Conservation (phyloP, 2,329 filamentous ascomycete genomes). For the Alternaria arbusti region DNA sequence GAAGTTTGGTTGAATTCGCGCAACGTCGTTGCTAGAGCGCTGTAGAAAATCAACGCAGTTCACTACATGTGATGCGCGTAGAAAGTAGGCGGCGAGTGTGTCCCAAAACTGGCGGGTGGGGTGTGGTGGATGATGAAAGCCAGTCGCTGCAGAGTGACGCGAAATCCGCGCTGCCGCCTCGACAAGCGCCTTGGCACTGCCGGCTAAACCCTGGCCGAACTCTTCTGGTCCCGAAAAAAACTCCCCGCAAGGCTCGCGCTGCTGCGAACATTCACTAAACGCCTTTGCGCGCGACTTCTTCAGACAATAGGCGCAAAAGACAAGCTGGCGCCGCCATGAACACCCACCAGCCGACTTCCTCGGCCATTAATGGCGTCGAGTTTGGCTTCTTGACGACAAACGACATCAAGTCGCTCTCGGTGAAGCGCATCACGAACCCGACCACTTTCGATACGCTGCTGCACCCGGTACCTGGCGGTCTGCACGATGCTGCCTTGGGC, state of each 20-base stretch:
- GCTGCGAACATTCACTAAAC: conserved; percentile 9
- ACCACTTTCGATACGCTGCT: conserved; percentile 92
- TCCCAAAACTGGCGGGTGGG: not conserved
- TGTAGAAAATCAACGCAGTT: not conserved
- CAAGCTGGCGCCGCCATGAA: conserved; percentile 47
- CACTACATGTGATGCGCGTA: not conserved
- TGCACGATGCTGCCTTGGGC: conserved; percentile 91
- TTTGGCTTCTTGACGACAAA: conserved; percentile 83
- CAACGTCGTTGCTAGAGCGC: not conserved
- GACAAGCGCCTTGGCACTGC: conserved; percentile 21
- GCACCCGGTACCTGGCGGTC: conserved; percentile 85
- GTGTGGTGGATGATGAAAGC: conserved; percentile 4
- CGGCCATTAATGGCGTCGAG: conserved; percentile 83
- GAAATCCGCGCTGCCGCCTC: conserved; percentile 11
- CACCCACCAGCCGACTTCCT: conserved; percentile 75
- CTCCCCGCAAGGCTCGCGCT: conserved; percentile 32
- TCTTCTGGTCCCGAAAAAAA: conserved; percentile 39
- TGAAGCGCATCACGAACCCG: conserved; percentile 91
- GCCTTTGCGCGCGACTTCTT: conserved; percentile 21
- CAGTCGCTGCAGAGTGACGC: conserved; percentile 22
- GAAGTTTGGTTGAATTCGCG: conserved; percentile 2
- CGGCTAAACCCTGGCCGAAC: conserved; percentile 36
- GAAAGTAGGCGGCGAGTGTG: not conserved
- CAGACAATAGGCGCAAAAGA: conserved; percentile 19
- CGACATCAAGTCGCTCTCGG: conserved; percentile 88